These are phyloP conservation scores for Cutaneotrichosporon sp. DNA, from an alignment of 1,284 basidiomycete genomes.

Conservation along the genomic window DNA sequence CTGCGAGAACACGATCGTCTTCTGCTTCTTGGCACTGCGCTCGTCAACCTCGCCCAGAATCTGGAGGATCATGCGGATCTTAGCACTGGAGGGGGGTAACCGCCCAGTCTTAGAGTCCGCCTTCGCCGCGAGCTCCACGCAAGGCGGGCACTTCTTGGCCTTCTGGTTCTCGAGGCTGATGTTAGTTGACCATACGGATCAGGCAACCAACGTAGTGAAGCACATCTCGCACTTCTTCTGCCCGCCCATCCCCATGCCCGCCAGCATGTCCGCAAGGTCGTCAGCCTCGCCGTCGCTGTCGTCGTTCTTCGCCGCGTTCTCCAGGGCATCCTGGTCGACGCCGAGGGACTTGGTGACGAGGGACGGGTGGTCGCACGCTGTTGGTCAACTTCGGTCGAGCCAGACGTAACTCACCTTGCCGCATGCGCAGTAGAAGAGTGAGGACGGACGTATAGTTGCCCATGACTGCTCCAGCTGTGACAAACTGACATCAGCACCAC, in stretches of 20 bases:
- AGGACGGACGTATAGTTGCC: conserved; percentile 82
- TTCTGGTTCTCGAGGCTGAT: conserved; percentile 24
- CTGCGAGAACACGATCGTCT: conserved; percentile 74
- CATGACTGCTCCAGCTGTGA: conserved; percentile 61
- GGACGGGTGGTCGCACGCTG: conserved; percentile 85
- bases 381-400: background rate
- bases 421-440: conserved; percentile 76
- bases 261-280: conserved; percentile 74
- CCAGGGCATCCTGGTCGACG: conserved; percentile 68
- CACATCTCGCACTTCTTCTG: conserved; percentile 73
- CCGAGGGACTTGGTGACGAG: conserved; percentile 74
- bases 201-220: conserved; percentile 62
- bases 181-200: conserved; percentile 7
- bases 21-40: conserved; percentile 66
- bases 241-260: conserved; percentile 63
- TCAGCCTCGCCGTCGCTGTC: conserved; percentile 66
- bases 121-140: conserved; percentile 43
- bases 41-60: conserved; percentile 69
- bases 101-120: background rate
- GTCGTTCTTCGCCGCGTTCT: conserved; percentile 59
- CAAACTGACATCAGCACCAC: conserved; percentile 53
- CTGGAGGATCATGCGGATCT: conserved; percentile 79
- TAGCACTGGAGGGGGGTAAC: conserved; percentile 72
- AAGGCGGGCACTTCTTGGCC: conserved; percentile 62
- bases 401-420: conserved; percentile 71